Evolutionary conservation across 1,284 basidiomycete genomes (phyloP).

Genomic region (Ganoderma lingzhi): DNA sequence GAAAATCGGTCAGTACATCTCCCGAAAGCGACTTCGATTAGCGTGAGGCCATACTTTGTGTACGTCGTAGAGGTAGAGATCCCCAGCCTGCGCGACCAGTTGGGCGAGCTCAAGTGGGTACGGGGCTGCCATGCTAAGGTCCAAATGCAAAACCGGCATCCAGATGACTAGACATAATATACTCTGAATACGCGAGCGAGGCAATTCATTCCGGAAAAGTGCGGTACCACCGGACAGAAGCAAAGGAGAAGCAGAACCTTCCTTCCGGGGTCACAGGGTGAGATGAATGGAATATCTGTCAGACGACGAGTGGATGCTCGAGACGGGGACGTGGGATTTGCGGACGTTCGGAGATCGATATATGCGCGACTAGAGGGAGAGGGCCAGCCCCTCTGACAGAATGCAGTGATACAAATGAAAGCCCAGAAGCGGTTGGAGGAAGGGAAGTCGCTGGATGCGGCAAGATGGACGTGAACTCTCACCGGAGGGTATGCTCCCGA

Average conservation of each 20-base stretch:
- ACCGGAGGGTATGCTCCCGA: not conserved
- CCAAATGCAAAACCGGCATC: not conserved
- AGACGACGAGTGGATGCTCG: not conserved
- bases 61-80: not conserved
- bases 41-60: not conserved
- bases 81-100: not conserved
- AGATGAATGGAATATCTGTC: constrained; percentile 5
- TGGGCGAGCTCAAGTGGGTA: not conserved
- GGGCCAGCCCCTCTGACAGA: not conserved
- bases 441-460: not conserved
- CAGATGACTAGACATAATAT: not conserved
- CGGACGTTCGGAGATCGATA: no score
- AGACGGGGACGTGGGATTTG: not conserved
- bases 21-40: no score
- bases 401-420: not conserved
- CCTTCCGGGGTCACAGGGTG: not conserved
- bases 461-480: not conserved
- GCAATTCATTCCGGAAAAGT: not conserved
- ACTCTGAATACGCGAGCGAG: not conserved
- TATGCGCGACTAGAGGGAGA: not conserved
- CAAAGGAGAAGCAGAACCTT: not conserved
- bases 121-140: not conserved
- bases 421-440: not conserved
- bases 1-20: not conserved
- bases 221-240: not conserved